Evolutionary conservation across 164 flowering plant genomes (phyloP).

Genomic region (Platanus orientalis): DNA sequence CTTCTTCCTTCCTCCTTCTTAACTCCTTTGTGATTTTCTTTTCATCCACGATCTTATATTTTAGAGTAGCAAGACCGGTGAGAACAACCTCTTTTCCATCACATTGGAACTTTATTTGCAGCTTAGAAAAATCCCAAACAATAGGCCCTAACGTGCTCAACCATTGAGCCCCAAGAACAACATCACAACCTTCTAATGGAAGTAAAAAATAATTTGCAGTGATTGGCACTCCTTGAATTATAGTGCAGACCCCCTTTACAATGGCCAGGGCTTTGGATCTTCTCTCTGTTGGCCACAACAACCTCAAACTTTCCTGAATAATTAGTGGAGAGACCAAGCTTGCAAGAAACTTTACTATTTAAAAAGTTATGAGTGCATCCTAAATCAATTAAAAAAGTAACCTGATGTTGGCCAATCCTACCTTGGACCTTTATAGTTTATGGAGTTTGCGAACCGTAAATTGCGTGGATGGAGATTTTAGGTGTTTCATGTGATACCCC

Average conservation of each 20-base stretch:
- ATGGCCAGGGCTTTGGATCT: background rate
- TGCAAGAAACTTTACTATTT: background rate
- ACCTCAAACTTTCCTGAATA: background rate
- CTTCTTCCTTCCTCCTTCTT: background rate
- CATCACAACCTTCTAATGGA: too few species aligned
- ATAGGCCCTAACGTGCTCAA: too few species aligned
- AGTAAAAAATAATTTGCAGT: too few species aligned
- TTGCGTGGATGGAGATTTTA: too few species aligned
- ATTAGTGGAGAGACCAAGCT: background rate
- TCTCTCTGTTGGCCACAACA: too few species aligned
- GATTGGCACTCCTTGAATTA: too few species aligned
- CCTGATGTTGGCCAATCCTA: too few species aligned
- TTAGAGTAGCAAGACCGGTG: background rate
- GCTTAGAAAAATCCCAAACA: too few species aligned
- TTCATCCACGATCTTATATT: background rate
- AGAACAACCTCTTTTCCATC: too few species aligned
- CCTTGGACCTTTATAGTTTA: background rate
- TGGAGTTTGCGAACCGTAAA: too few species aligned
- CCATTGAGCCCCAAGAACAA: too few species aligned
- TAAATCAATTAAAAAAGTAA: background rate
- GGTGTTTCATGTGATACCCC: background rate
- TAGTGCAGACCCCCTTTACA: background rate
- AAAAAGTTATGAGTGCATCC: conserved; percentile 2
- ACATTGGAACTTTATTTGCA: too few species aligned
- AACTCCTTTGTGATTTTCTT: background rate